Evolutionary conservation across 805 yeast genomes (phyloP), one percentile per base, ranked within the genome.

Genomic region (Schwanniomyces vanrijiae): DNA sequence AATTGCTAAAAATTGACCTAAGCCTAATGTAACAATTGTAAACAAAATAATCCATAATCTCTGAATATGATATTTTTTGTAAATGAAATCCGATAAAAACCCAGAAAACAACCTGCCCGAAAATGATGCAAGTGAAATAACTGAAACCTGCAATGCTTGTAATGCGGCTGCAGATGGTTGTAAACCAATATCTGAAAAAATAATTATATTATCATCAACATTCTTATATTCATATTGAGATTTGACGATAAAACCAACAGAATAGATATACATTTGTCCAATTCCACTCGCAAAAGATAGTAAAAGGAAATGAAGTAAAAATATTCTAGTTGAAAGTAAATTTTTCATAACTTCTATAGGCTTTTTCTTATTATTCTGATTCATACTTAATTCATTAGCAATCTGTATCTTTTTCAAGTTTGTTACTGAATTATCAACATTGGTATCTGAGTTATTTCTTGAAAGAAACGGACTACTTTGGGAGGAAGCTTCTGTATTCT

Each of bases 61-160:
- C 55, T 83, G 90, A 1, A 78, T 68, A 26, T 76, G 72, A 29
- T 71, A 65, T 40, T 64, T 74, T 44, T 79, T 78, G 42, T 81
- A 75, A 11, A 86, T 55, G 18, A 77, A 56, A 61, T 87, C 95
- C 13, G 88, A 82, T 2, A 80, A 54, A 5, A 86, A 78, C 0
- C 95, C 95, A 0, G 90, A 71, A 1, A 76, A 49, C 19, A 86
- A 62, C 53, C 94, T 68, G 0, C 91, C 94, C 2, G 76, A 53
- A 58, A 86, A 86, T 14, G 88, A 83, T 22, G 82, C 75, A 13
- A 84, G 55, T 1, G 92, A 84, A 10, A 86, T 73, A 1, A 81
- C 66, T 0, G 89, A 82, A 0, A 86, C 91, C 58, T 86, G 91
- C 5, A 84, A 45, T 1, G 91, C 89, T 58, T 86, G 92, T 13